These are phyloP conservation scores for Chlamydomonas applanata DNA, from an alignment of 139 green algal species.

Conservation along the genomic window DNA sequence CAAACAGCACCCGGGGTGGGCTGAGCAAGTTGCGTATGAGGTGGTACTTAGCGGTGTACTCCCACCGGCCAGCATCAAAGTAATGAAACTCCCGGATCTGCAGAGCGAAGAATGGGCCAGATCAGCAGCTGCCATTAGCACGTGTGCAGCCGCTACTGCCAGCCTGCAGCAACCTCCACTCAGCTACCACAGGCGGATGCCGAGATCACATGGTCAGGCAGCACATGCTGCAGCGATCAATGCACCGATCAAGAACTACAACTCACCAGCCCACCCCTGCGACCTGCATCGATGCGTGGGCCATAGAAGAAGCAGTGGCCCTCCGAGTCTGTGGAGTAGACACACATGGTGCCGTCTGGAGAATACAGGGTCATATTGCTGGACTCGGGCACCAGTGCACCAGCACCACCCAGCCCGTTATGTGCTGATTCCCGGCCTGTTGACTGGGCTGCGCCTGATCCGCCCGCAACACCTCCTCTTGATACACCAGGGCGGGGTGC, in stretches of 20 bases:
- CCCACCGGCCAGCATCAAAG: conserved; percentile 32
- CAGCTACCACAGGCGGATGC: too few species aligned
- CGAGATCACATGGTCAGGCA: too few species aligned
- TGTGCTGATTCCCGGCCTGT: too few species aligned
- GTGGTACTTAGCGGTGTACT: conserved; percentile 37
- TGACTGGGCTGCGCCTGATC: too few species aligned
- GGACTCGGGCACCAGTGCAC: not conserved
- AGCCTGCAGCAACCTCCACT: too few species aligned
- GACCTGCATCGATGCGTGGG: conserved; percentile 1
- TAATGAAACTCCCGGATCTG: not conserved
- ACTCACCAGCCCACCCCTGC: not conserved
- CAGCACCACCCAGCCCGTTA: too few species aligned
- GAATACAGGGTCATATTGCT: not conserved
- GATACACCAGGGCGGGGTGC: too few species aligned
- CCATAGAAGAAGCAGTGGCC: conserved; percentile 50
- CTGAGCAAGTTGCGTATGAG: conserved; percentile 23
- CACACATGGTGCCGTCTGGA: conserved; percentile 13
- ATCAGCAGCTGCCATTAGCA: too few species aligned
- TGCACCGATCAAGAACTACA: not conserved
- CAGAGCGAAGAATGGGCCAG: not conserved
- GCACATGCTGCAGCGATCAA: too few species aligned
- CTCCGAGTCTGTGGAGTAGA: conserved; percentile 32
- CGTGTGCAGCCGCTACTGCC: too few species aligned
- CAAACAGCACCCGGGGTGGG: too few species aligned
- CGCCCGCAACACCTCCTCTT: too few species aligned